Evolutionary conservation across 2,329 filamentous ascomycete species (phyloP).

Genomic region (Pseudocercospora pini-densiflorae): DNA sequence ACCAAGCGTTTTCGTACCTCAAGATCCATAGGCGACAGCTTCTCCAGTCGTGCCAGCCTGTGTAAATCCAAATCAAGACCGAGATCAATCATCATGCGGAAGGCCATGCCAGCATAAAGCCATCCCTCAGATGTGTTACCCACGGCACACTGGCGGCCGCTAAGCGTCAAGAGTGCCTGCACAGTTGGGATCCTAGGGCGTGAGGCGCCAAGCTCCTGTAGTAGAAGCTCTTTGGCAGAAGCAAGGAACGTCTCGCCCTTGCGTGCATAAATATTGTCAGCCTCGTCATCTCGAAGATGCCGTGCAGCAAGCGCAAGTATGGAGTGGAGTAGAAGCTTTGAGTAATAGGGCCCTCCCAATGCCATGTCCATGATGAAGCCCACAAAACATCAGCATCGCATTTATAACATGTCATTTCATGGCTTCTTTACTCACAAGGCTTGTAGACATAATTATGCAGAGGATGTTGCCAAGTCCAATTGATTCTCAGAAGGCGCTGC

Average conservation of each 20-base stretch:
- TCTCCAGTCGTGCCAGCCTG: slow-evolving; percentile 3
- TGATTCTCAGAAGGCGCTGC: not conserved
- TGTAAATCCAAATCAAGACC: slow-evolving; percentile 8
- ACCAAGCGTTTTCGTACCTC: slow-evolving; percentile 8
- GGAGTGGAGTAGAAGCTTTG: slow-evolving; percentile 12
- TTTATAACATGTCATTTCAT: no score
- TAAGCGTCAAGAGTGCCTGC: slow-evolving; percentile 5
- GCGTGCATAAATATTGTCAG: not conserved
- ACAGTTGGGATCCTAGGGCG: slow-evolving; percentile 9
- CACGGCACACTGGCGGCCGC: slow-evolving; percentile 11
- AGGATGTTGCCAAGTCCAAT: not conserved
- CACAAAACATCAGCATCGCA: not conserved
- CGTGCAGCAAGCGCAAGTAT: slow-evolving; percentile 11
- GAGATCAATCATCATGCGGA: slow-evolving; percentile 11
- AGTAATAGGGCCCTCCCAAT: slow-evolving; percentile 10
- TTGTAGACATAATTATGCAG: slow-evolving; percentile 7
- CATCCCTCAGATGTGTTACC: slow-evolving; percentile 9
- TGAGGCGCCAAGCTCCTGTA: slow-evolving; percentile 7
- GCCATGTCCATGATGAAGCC: slow-evolving; percentile 15
- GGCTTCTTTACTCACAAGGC: not conserved
- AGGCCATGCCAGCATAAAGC: slow-evolving; percentile 11
- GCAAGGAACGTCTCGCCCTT: slow-evolving; percentile 8
- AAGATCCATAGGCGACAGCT: slow-evolving; percentile 1
- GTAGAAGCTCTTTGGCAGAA: not conserved
- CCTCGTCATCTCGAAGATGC: not conserved